These are phyloP conservation scores for Fusarium paranaense DNA, from an alignment of 2,329 filamentous ascomycete species.

Conservation along the genomic window DNA sequence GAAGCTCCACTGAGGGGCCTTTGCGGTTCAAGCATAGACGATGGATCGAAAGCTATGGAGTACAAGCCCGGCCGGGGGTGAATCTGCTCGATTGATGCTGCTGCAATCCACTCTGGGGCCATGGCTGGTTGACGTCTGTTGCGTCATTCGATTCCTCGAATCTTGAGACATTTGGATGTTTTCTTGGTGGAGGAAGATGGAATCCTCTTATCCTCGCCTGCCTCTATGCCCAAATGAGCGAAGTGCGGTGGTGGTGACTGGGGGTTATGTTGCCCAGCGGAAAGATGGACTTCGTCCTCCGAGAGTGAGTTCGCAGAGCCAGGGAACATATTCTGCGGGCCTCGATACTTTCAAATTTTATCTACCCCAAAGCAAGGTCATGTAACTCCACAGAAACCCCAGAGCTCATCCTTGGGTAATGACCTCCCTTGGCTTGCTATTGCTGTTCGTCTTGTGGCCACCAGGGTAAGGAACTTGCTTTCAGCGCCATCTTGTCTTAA, in stretches of 20 bases:
- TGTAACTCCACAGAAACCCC: no score
- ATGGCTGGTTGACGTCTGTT: background rate
- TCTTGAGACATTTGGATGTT: background rate
- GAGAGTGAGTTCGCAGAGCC: no score
- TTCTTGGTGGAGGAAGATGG: background rate
- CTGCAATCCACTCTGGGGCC: background rate
- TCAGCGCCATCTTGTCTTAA: background rate
- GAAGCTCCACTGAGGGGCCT: background rate
- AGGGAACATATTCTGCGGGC: no score
- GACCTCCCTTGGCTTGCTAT: background rate
- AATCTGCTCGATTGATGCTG: background rate
- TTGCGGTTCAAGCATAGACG: background rate
- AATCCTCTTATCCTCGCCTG: background rate
- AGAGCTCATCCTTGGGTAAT: no score
- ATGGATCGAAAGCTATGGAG: background rate
- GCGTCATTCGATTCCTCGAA: background rate
- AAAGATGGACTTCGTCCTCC: background rate
- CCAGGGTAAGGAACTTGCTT: background rate
- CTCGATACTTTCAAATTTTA: background rate
- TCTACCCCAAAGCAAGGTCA: background rate
- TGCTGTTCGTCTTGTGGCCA: background rate
- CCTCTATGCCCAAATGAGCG: background rate
- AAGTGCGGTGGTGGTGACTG: background rate
- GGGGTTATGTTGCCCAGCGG: background rate
- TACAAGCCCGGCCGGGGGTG: background rate